phyloP scores from a whole-genome alignment of 305 asterid species.

The Solanum aculeatissimum region DNA sequence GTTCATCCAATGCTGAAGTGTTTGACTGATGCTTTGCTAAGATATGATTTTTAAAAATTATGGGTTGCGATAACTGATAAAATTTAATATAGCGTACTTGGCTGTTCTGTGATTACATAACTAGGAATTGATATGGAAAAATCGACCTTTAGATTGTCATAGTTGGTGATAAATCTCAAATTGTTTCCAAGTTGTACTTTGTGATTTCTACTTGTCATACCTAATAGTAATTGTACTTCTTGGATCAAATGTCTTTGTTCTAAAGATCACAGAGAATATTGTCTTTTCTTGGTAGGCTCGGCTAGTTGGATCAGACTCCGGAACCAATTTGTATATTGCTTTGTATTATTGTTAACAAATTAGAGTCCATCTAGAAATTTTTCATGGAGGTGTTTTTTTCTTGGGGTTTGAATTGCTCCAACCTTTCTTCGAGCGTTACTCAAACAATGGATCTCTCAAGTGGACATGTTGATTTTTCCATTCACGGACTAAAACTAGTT shows the following conservation, averaged over 20 bases:
- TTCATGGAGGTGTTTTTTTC: not conserved
- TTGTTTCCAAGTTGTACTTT: not conserved
- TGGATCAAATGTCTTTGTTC: not conserved
- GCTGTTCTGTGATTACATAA: not conserved
- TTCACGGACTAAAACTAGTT: not conserved
- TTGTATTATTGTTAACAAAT: not conserved
- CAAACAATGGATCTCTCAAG: not conserved
- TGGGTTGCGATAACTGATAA: not conserved
- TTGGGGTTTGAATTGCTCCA: not conserved
- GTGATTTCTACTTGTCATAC: not conserved
- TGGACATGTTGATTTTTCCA: not conserved
- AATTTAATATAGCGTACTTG: not conserved
- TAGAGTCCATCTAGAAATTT: not conserved
- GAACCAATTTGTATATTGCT: not conserved
- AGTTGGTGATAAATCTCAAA: not conserved
- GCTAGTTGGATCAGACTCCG: not conserved
- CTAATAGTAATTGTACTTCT: not conserved
- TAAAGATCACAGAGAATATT: not conserved
- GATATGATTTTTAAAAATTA: not conserved
- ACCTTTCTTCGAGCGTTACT: not conserved
- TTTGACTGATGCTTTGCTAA: not conserved
- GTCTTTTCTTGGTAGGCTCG: not conserved
- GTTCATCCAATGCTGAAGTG: not conserved
- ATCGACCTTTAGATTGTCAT: not conserved
- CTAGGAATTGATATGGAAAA: not conserved